phyloP scores from a whole-genome alignment of 192 early-diverging fungal species.

The Polychytrium aggregatum region DNA sequence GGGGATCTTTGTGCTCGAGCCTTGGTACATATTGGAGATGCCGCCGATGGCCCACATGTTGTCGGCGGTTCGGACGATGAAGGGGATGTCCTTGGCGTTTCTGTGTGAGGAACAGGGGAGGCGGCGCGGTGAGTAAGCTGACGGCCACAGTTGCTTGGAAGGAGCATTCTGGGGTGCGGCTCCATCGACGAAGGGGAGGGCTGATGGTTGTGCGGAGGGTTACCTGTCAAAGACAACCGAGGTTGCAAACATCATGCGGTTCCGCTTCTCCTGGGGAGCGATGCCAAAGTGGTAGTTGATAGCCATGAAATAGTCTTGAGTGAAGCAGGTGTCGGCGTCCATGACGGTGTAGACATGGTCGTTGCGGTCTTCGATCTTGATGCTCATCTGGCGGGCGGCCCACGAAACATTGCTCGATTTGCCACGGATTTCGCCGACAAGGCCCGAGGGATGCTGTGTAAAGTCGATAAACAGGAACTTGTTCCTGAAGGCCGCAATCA shows the following conservation, averaged over 20 bases:
- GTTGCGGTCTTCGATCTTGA: conserved; percentile 28
- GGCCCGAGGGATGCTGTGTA: conserved; percentile 53
- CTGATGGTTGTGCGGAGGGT: too few relatives aligned
- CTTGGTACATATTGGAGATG: conserved; percentile 59
- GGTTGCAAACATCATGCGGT: conserved; percentile 45
- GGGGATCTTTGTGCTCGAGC: conserved; percentile 51
- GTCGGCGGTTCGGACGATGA: conserved; percentile 59
- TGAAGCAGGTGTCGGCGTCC: conserved; percentile 62
- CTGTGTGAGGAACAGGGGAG: too few relatives aligned
- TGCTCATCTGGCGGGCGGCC: conserved; percentile 42
- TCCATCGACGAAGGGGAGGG: too few relatives aligned
- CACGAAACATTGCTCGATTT: conserved; percentile 64
- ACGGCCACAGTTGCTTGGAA: too few relatives aligned
- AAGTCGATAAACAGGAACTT: conserved; percentile 57
- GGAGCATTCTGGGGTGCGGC: too few relatives aligned
- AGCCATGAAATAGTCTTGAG: conserved; percentile 55
- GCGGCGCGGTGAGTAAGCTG: too few relatives aligned
- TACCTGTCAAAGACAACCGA: conserved; percentile 43
- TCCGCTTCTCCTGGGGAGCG: conserved; percentile 26
- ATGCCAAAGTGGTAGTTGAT: conserved; percentile 33
- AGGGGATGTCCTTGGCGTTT: conserved; percentile 58
- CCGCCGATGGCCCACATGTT: conserved; percentile 64
- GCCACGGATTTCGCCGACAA: conserved; percentile 59
- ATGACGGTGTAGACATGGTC: conserved; percentile 55
- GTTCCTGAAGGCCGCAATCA: conserved; percentile 41